Evolutionary conservation across 208 protist species (phyloP).

Genomic region (Crithidia acanthocephali): DNA sequence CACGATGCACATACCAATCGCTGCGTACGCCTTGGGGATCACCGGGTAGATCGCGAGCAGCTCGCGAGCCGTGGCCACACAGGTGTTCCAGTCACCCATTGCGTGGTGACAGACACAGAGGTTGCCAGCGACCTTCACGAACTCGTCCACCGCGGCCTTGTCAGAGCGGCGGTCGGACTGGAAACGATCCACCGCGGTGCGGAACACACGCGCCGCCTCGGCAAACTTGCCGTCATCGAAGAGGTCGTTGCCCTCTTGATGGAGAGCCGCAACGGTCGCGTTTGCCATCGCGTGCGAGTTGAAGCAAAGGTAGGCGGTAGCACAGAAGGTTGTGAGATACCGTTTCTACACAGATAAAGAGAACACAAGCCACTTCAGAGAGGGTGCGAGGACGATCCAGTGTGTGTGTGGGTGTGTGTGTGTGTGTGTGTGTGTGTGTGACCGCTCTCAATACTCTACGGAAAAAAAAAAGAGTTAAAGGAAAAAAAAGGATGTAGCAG

Average conservation of each 20-base stretch:
- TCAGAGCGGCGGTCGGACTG: constrained; percentile 28
- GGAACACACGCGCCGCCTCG: constrained; percentile 35
- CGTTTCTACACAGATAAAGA: too few species aligned
- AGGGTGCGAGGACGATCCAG: too few species aligned
- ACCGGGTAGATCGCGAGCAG: constrained; percentile 47
- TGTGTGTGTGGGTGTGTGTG: too few species aligned
- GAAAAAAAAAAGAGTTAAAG: too few species aligned
- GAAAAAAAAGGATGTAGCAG: too few species aligned
- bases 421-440: too few species aligned
- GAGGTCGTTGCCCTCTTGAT: constrained; percentile 34
- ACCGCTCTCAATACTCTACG: too few species aligned
- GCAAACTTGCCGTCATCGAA: constrained; percentile 27
- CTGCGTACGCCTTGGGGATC: constrained; percentile 54
- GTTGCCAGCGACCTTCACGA: constrained; percentile 51
- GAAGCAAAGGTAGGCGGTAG: too few species aligned
- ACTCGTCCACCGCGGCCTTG: constrained; percentile 40
- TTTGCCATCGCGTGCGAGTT: constrained; percentile 3
- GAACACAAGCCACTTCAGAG: too few species aligned
- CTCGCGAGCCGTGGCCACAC: constrained; percentile 42
- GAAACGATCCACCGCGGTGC: constrained; percentile 38
- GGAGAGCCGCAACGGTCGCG: constrained; percentile 25
- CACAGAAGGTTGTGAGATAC: too few species aligned
- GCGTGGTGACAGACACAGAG: constrained; percentile 45
- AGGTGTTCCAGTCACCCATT: constrained; percentile 32
- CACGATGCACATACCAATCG: constrained; percentile 62